Evolutionary conservation across 768 basidiomycete genomes (phyloP).

Genomic region (Ramaria sp.): DNA sequence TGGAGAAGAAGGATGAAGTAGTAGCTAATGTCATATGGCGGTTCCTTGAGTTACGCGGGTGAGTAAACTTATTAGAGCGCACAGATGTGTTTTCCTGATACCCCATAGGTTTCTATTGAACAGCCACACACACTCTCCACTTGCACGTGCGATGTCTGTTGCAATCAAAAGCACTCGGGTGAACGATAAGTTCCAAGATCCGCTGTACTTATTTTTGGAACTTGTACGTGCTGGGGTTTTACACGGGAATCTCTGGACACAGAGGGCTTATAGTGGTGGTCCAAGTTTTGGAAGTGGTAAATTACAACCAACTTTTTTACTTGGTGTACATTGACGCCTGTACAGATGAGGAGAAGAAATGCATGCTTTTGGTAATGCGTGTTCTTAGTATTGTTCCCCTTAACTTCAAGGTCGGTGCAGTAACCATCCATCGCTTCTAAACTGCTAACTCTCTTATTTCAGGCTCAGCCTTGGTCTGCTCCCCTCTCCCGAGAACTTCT

Average conservation of each 20-base stretch:
- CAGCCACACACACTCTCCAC: slow-evolving; percentile 77
- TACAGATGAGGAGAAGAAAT: slow-evolving; percentile 85
- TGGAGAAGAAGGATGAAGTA: slow-evolving; percentile 97
- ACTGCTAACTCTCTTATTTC: background rate
- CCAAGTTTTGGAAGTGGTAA: slow-evolving; percentile 88
- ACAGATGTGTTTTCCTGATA: background rate
- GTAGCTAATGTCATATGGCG: slow-evolving; percentile 99
- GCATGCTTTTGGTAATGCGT: slow-evolving; percentile 94
- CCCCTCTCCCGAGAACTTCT: slow-evolving; percentile 93
- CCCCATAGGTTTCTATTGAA: slow-evolving; percentile 70
- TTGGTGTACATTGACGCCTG: background rate
- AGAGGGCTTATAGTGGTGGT: slow-evolving; percentile 82
- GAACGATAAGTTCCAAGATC: slow-evolving; percentile 98
- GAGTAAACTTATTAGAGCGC: slow-evolving; percentile 21
- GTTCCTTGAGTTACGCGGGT: slow-evolving; percentile 94
- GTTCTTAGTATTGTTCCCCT: slow-evolving; percentile 92
- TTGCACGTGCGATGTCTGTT: slow-evolving; percentile 85
- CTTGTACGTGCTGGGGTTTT: slow-evolving; percentile 93
- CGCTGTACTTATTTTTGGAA: slow-evolving; percentile 90
- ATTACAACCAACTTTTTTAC: slow-evolving; percentile 19
- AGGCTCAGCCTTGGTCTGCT: slow-evolving; percentile 91
- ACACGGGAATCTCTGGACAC: slow-evolving; percentile 88
- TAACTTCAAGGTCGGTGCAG: slow-evolving; percentile 70
- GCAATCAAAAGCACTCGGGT: slow-evolving; percentile 69
- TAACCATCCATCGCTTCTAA: background rate